Conservation (phyloP, 2,329 filamentous ascomycete genomes). For the Epichloe gansuensis region DNA sequence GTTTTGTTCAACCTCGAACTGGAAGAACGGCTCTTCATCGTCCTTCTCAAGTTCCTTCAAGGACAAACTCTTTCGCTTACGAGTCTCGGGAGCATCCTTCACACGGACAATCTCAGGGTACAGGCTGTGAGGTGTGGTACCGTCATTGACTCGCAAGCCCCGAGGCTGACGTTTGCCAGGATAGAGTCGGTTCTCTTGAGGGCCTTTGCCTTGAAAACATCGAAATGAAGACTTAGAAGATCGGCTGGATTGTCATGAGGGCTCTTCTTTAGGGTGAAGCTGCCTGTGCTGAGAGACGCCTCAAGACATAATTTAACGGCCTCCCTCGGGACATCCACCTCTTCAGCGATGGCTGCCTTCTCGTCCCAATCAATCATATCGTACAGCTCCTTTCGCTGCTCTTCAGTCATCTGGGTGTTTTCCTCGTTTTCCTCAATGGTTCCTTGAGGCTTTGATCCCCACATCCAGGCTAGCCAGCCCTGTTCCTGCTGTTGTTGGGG, state of each 20-base stretch:
- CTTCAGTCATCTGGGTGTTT: conserved; percentile 80
- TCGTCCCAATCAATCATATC: conserved; percentile 98
- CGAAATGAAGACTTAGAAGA: conserved; percentile 83
- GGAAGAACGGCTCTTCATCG: conserved; percentile 70
- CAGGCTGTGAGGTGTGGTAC: conserved; percentile 79
- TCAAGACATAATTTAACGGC: conserved; percentile 89
- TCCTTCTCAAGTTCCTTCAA: conserved; percentile 40
- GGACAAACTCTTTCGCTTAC: conserved; percentile 36
- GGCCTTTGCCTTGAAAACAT: conserved; percentile 84
- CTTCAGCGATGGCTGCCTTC: conserved; percentile 77
- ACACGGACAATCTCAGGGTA: conserved; percentile 94
- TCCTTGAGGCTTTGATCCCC: conserved; percentile 63
- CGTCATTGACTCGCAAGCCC: conserved; percentile 92
- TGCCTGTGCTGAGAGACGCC: conserved; percentile 85
- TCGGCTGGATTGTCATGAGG: conserved; percentile 50
- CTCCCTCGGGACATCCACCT: conserved; percentile 80
- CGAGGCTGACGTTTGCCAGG: conserved; percentile 77
- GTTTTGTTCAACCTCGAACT: conserved; percentile 86
- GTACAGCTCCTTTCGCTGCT: conserved; percentile 93
- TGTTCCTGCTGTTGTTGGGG: conserved; percentile 52
- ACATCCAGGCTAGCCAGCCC: conserved; percentile 85
- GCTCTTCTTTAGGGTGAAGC: conserved; percentile 84
- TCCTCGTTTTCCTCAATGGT: conserved; percentile 50
- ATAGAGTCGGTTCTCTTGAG: conserved; percentile 85
- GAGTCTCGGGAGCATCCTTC: conserved; percentile 61